Base-by-base conservation (phyloP, 768 basidiomycete species). In the Calocera cornea region DNA sequence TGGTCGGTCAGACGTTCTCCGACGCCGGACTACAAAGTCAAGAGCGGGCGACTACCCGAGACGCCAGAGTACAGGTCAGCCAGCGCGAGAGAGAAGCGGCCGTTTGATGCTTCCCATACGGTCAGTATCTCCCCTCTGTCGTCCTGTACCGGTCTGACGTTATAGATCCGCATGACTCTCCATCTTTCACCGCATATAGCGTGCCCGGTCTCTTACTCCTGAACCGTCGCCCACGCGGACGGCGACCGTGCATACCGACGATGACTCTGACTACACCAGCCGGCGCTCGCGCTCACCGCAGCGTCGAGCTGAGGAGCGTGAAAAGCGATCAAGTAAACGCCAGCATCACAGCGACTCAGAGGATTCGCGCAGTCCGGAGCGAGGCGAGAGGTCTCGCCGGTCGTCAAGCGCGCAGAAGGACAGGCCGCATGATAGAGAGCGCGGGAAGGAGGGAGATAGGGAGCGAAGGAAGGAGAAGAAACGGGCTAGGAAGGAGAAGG, bases 401-500 rank as follows among this genome's bases (percentile, higher is more conserved):
- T 60, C 54, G 7, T 60, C 14, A 3, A 16, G 19, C 31, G 54
- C 14, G 5, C 11, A 60, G 7, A 60, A 60, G 27, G 54, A 60
- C 31, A 33, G 27, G 14, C 75, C 1, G 75, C 76, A 73, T 77
- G 76, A 64, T 75, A 76, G 2, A 75, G 70, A 16, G 76, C 73
- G 40, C 73, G 73, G 31, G 73, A 73, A 41, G 73, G 40, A 73
- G 75, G 19, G 70, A 75, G 1, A 77, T 71, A 67, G 76, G 77
- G 77, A 77, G 70, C 77, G 73, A 22, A 34, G 31, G 38, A n/a
- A 64, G 34, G 60, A 65, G 17, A 41, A 33, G 49, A 49, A 65
- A 36, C 70, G 74, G 41, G 77, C 75, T 67, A 76, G 77, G 33
- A 79, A 75, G 64, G 78, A 78, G 41, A n/a, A 44, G 36, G 50